These are phyloP conservation scores for Alloteropsis angusta DNA, from an alignment of 202 grass and related monocot genomes.

Conservation along the genomic window DNA sequence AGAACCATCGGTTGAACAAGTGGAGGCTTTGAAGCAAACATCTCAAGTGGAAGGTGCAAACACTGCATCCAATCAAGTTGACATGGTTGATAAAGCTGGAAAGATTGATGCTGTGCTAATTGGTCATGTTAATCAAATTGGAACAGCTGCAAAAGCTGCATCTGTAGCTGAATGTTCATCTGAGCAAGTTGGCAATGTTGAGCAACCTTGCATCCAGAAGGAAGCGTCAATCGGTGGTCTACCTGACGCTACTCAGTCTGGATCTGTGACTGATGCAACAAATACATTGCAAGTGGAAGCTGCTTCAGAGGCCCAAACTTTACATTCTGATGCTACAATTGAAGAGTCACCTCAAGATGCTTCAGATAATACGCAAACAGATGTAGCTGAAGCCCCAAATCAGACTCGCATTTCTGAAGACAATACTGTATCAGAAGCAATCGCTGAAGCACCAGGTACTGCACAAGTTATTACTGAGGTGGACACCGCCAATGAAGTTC, in stretches of 20 bases:
- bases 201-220: neutral
- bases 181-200: slow-evolving; percentile 7
- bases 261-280: neutral
- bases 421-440: neutral
- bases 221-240: neutral
- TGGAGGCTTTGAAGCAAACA: neutral
- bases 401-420: neutral
- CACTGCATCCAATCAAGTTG: neutral
- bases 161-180: neutral
- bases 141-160: slow-evolving; percentile 13
- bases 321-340: neutral
- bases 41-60: slow-evolving; percentile 13
- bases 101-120: slow-evolving; percentile 7
- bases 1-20: neutral
- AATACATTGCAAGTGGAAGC: neutral
- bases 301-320: neutral
- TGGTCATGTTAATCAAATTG: neutral
- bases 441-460: neutral
- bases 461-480: neutral
- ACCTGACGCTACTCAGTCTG: neutral
- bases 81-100: slow-evolving; percentile 11
- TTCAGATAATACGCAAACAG: neutral
- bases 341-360: neutral
- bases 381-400: neutral
- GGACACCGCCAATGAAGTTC: neutral